phyloP scores from a whole-genome alignment of 2,329 filamentous ascomycete species.

The Graphilbum ipis-grandicollis region DNA sequence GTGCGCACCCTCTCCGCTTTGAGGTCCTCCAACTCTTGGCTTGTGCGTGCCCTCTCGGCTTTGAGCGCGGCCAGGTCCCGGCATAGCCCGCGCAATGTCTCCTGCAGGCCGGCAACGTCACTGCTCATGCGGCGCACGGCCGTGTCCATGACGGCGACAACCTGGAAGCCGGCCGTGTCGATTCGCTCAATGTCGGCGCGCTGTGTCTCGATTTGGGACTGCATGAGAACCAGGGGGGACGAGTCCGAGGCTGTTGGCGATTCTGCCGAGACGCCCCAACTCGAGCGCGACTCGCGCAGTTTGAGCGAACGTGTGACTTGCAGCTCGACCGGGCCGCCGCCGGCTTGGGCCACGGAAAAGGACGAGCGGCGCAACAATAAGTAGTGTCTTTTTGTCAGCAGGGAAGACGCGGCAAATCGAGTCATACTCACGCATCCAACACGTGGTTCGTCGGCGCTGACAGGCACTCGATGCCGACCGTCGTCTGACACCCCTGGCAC shows the following conservation, averaged over 20 bases:
- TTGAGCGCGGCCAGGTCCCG: conserved; percentile 8
- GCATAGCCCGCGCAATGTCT: conserved; percentile 13
- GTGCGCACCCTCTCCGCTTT: conserved; percentile 8
- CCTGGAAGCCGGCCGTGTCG: conserved; percentile 18
- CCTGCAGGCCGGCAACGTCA: conserved; percentile 16
- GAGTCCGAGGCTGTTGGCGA: neutral
- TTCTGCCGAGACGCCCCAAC: too few species aligned
- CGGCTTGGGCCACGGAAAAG: too few species aligned
- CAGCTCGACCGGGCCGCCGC: too few species aligned
- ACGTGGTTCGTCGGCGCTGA: conserved; percentile 18
- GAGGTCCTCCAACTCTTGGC: neutral
- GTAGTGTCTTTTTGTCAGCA: too few species aligned
- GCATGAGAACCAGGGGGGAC: conserved; percentile 14
- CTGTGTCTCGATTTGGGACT: conserved; percentile 17
- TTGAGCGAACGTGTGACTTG: too few species aligned
- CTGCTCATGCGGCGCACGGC: conserved; percentile 17
- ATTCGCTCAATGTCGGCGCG: conserved; percentile 19
- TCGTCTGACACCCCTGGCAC: conserved; percentile 15
- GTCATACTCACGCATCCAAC: conserved; percentile 19
- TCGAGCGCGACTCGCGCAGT: too few species aligned
- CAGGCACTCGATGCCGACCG: conserved; percentile 19
- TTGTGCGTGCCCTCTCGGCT: neutral
- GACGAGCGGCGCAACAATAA: too few species aligned
- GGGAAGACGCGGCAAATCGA: too few species aligned
- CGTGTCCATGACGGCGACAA: conserved; percentile 19